Base-by-base conservation (phyloP, 345 rosid genomes). In the Trapa bicornis region DNA sequence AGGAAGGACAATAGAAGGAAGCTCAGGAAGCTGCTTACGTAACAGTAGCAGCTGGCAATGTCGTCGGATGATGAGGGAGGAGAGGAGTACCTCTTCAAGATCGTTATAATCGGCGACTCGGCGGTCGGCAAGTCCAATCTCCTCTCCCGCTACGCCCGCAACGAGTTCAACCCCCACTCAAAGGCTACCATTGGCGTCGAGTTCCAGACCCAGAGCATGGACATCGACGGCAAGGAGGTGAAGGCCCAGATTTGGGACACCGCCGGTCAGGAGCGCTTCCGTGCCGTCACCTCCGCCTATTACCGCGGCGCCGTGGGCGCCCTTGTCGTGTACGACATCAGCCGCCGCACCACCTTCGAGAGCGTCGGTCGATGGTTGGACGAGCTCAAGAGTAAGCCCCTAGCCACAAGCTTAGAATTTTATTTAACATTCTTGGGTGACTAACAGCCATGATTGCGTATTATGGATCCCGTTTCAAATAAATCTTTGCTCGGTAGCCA, bases 191-290 rank as follows among this genome's bases (percentile, higher is more conserved):
- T 91, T 41, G 97, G 96, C n/a, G 96, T 88, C 8, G 97, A 91
- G 82, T 91, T 91, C 64, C 97, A 91, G 84, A 89, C 97, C 45
- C 96, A 89, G 79, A 82, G 83, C 72, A 80, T 89, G 85, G 83
- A 86, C 60, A 86, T 91, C 70, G 90, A 87, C n/a, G 94, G 94
- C 29, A 89, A 89, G 66, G 94, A 91, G n/a, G 84, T 91, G 33
- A 89, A 91, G 47, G 97, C 96, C 61, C 96, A 91, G 94, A 89
- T 91, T 87, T 91, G 97, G 97, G 97, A 91, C 71, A 91, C 97
- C 69, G 97, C 97, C 22, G 97, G 97, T 4, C 97, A 91, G 41
- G 97, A 91, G 64, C 82, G 97, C 38, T 91, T 91, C 80, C 89
- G 96, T 2, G 96, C 97, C 45, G 97, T 91, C 81, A 91, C 96